phyloP scores from a whole-genome alignment of 306 rosid genomes.

The Malus sylvestris region DNA sequence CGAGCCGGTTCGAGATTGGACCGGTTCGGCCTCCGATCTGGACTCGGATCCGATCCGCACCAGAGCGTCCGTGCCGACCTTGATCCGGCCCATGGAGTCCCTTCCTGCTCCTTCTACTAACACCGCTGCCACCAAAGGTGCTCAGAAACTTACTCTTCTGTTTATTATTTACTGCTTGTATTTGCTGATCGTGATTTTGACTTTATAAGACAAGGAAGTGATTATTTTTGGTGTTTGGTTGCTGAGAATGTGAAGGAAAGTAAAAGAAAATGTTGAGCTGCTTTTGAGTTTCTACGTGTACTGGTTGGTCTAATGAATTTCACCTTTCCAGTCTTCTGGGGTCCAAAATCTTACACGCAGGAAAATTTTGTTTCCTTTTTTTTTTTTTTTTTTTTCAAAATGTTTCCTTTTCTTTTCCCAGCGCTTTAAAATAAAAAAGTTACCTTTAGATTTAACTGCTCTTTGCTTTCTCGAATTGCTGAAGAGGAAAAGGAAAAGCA shows the following conservation, averaged over 20 bases:
- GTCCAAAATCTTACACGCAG: neutral
- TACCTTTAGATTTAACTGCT: neutral
- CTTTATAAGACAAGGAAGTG: neutral
- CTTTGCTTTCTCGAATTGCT: neutral
- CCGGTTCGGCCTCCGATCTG: conserved; percentile 17
- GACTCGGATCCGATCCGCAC: conserved; percentile 34
- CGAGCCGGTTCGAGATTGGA: conserved; percentile 6
- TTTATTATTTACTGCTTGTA: neutral
- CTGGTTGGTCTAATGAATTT: conserved; percentile 12
- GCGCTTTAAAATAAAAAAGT: neutral
- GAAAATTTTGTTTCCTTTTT: neutral
- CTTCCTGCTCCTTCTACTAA: conserved; percentile 37
- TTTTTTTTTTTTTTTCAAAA: neutral
- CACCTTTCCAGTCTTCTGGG: conserved; percentile 18
- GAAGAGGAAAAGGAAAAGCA: neutral
- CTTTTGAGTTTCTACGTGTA: neutral
- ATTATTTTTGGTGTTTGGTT: neutral
- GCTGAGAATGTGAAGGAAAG: neutral
- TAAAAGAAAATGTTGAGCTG: neutral
- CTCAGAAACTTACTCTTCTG: neutral
- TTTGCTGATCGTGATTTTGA: neutral
- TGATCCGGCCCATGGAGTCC: conserved; percentile 44
- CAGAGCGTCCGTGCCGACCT: conserved; percentile 26
- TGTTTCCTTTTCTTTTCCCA: neutral
- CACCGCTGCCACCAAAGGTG: conserved; percentile 61